A percentile compares a stretch with the other conserved stretches of the same genome.
phyloP scores from a whole-genome alignment of 306 rosid species.

The Quercus wislizeni region DNA sequence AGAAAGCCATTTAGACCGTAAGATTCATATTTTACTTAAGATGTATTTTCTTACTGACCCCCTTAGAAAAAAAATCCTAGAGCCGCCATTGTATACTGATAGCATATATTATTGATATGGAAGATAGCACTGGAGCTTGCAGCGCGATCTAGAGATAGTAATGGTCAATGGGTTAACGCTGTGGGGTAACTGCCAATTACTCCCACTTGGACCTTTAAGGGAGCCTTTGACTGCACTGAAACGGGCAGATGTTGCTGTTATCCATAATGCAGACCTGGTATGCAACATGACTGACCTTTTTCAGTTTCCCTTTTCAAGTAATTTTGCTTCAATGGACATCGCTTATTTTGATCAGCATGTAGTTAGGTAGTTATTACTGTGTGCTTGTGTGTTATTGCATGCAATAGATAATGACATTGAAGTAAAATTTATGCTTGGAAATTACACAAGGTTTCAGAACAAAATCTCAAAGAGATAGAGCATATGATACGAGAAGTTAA shows the following conservation, averaged over 20 bases:
- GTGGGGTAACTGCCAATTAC: conserved; percentile 65
- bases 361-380: background rate
- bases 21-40: too few relatives aligned
- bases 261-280: conserved; percentile 89
- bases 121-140: conserved; percentile 87
- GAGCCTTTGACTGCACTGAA: conserved; percentile 69
- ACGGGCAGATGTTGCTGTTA: conserved; percentile 67
- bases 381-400: conserved; percentile 6
- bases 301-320: background rate
- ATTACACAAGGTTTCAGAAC: conserved; percentile 63
- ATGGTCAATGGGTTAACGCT: conserved; percentile 82
- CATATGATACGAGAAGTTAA: conserved; percentile 38
- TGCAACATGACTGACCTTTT: conserved; percentile 1
- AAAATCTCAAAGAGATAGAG: conserved; percentile 46
- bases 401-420: background rate
- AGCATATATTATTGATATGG: conserved; percentile 27
- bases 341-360: background rate
- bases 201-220: conserved; percentile 92
- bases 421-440: conserved; percentile 24
- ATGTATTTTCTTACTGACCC: too few relatives aligned
- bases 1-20: too few relatives aligned
- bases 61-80: too few relatives aligned
- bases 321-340: background rate
- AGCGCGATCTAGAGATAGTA: conserved; percentile 77
- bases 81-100: background rate